Evolutionary conservation across 2,329 filamentous ascomycete species (phyloP).

Genomic region (Cladosporium oxysporum): DNA sequence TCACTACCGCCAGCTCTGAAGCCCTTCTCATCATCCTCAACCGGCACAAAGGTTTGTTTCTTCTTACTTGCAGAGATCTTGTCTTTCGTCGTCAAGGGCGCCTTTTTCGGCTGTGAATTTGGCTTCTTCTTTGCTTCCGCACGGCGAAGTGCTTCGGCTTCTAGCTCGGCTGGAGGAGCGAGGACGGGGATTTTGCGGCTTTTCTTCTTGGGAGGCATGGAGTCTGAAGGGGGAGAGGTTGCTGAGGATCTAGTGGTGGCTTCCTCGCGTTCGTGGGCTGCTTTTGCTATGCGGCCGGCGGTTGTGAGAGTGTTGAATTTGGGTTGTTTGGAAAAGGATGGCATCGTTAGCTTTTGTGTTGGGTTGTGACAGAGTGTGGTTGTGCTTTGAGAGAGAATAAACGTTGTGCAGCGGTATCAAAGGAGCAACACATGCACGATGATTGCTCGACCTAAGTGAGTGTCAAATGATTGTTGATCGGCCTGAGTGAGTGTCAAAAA

Average conservation of each 20-base stretch:
- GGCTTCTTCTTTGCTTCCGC: slow-evolving; percentile 9
- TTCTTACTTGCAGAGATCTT: not conserved
- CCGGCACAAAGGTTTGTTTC: not conserved
- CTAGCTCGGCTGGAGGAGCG: slow-evolving; percentile 1
- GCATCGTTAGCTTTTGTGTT: not conserved
- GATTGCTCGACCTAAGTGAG: no score
- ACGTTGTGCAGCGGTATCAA: not conserved
- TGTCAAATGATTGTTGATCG: no score
- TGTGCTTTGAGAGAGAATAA: no score
- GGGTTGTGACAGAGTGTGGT: no score
- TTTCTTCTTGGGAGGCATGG: slow-evolving; percentile 12
- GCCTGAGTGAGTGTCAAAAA: not conserved
- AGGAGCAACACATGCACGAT: not conserved
- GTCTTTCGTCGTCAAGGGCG: not conserved
- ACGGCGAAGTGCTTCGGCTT: slow-evolving; percentile 4
- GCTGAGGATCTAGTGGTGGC: not conserved
- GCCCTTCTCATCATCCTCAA: not conserved
- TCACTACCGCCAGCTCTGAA: not conserved
- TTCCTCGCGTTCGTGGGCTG: not conserved
- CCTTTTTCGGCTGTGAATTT: not conserved
- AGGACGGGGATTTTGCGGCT: not conserved
- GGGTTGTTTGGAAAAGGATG: not conserved
- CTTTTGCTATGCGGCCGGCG: slow-evolving; percentile 20
- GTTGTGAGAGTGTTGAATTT: slow-evolving; percentile 23
- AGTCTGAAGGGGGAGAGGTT: not conserved